Conservation (phyloP, 2,329 filamentous ascomycete species). For the Colletotrichum cuscutae region DNA sequence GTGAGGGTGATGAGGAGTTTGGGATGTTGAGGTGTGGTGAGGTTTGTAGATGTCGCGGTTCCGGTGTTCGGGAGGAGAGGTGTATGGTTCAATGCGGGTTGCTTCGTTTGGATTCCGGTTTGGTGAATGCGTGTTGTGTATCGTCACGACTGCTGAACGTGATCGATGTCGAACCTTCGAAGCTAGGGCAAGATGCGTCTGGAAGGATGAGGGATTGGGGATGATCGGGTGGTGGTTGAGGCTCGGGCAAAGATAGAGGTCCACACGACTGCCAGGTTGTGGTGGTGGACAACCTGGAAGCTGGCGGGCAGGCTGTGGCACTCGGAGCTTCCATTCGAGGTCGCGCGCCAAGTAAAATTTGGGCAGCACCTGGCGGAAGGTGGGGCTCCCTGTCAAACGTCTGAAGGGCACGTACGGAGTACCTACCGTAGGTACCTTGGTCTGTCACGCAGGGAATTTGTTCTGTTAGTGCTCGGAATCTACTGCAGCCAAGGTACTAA, state of each 20-base stretch:
- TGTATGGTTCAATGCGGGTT: not conserved
- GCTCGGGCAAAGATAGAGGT: not conserved
- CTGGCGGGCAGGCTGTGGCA: not conserved
- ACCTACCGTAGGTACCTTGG: not conserved
- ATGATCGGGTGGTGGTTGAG: not conserved
- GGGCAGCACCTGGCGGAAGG: not conserved
- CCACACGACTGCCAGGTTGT: not conserved
- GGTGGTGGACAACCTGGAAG: not conserved
- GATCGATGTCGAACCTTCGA: not conserved
- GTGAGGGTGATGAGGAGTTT: not conserved
- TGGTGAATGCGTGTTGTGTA: no score
- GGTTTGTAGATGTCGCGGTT: not conserved
- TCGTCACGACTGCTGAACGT: not conserved
- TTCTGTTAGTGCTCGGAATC: not conserved
- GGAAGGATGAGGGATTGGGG: not conserved
- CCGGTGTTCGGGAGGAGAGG: not conserved
- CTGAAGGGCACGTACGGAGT: conserved; percentile 20
- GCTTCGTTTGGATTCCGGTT: not conserved
- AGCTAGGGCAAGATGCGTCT: not conserved
- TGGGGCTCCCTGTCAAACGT: not conserved
- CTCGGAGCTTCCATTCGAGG: conserved; percentile 11
- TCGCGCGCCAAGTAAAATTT: not conserved
- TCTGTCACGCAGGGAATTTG: no score
- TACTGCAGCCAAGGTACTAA: not conserved
- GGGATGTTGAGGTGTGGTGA: not conserved